Base-by-base conservation (phyloP, 495 filamentous ascomycete species). In the Penicillium subrubescens region DNA sequence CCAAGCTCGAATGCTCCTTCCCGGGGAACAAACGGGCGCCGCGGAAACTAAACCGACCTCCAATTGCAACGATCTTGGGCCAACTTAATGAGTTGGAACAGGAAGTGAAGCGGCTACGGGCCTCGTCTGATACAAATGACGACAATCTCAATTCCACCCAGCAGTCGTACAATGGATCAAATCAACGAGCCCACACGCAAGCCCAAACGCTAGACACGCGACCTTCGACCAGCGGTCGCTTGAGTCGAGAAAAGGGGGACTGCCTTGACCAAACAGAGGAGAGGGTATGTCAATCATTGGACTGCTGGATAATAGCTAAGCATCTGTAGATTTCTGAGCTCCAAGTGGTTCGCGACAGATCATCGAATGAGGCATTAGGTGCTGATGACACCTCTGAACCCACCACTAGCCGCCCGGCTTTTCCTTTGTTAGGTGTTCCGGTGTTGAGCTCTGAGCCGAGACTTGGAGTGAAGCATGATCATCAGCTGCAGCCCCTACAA, bases 11-110 rank as follows among this genome's bases (percentile, higher is more conserved):
- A 73, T 95, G 92, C 76, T 75, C 88, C 25, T 93, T 89, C 72
- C 91, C 92, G 1, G 84, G 85, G 0, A 89, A 88, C 0, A 88
- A 89, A 51, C 56, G 91, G 54, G 89, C 91, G 11, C 89, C 89
- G 1, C 78, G 89, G 25, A 81, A 84, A 57, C 76, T 86, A 34
- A 79, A 87, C 55, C 76, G 80, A 65, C 84, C 84, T 39, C 84
- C 68, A 43, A 61, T 68, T n/a, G 33, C 59, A 37, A 90, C 92
- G 68, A 73, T 93, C 12, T 77, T 93, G 74, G 86, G 89, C 65
- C 80, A 89, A 34, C 23, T 95, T 70, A 78, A 86, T 44, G 86
- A 87, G 67, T 72, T 93, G 25, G 91, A 94, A 67, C 86, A 86
- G 17, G 90, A 93, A 25, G 89, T 93, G 11, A 78, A 87, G 29